These are phyloP conservation scores for Mrakiaceae sp. DNA, from an alignment of 1,284 basidiomycete genomes.

Conservation along the genomic window DNA sequence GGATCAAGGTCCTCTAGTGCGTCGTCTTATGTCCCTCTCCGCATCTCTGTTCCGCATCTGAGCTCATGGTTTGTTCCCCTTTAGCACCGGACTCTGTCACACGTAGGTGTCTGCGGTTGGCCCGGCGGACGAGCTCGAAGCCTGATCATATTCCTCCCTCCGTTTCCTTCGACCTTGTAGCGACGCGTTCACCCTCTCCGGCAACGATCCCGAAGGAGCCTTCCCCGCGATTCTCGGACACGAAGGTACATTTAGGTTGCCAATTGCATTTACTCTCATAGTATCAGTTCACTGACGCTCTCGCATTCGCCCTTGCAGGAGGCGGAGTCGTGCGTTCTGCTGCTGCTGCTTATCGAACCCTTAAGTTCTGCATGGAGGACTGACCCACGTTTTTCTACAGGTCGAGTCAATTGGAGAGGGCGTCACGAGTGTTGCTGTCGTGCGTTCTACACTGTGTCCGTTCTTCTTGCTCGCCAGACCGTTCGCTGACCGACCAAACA, in stretches of 20 bases:
- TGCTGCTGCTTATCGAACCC: no score
- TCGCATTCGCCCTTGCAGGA: neutral
- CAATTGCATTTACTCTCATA: no score
- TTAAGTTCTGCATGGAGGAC: neutral
- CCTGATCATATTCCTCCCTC: neutral
- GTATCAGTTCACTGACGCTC: no score
- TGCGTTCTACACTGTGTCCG: slow-evolving; percentile 28
- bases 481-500: slow-evolving; percentile 16
- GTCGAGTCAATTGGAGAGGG: slow-evolving; percentile 92
- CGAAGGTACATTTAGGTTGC: slow-evolving; percentile 44
- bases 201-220: slow-evolving; percentile 88
- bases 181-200: slow-evolving; percentile 92
- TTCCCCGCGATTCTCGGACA: slow-evolving; percentile 94
- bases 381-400: neutral
- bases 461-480: neutral
- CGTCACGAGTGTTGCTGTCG: slow-evolving; percentile 69
- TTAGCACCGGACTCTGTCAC: slow-evolving; percentile 79
- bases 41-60: slow-evolving; percentile 13
- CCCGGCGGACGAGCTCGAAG: neutral
- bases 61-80: neutral
- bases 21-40: slow-evolving; percentile 23
- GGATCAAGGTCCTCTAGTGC: slow-evolving; percentile 80
- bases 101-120: slow-evolving; percentile 42
- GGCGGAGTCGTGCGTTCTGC: slow-evolving; percentile 56
- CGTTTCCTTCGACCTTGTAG: slow-evolving; percentile 20